Evolutionary conservation across 1,139 yeast species (phyloP), one percentile per base, ranked within the genome.

Genomic region (Candida mesenterica): DNA sequence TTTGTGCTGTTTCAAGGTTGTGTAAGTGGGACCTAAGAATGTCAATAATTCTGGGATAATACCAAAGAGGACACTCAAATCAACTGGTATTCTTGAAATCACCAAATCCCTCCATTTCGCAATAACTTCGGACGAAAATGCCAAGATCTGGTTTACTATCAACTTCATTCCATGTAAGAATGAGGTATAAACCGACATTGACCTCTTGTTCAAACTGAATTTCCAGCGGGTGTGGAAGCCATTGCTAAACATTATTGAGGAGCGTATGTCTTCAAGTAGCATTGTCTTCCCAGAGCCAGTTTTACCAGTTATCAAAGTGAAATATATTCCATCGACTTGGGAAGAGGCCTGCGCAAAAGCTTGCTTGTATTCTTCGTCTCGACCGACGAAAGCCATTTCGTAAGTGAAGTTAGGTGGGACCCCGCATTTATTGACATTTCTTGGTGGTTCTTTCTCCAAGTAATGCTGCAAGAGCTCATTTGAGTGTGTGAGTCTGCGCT

Each of bases 201-300:
- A 59, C 24, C 60, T 55, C 33, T 59, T 54, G 40, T 59, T 42
- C 48, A 64, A 43, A 31, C 53, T 52, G 41, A 70, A 71, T 35
- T 65, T 68, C 68, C 77, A 72, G 22, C 53, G 57, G 23, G 71
- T 64, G 44, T 62, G 69, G 44, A 68, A 67, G 17, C 61, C 61
- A 38, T 61, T 62, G 26, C 61, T 56, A 2, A 68, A 55, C 13
- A 65, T 49, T 2, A 75, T 63, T 2, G 55, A 51, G 4, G 65
- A 56, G 37, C 62, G 65, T 30, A 75, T 46, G 31, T 71, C 76
- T 20, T 59, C 57, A n/a, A 75, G 50, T 4, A 75, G 44, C 3
- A 72, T 53, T 0, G 78, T 59, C 49, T 74, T 75, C 3, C 81
- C 82, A 3, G 62, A 51, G 1, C 81, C 82, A 0, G 68, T 48